Evolutionary conservation across 306 rosid genomes (phyloP), one percentile per base, ranked within the genome.

Genomic region (Corylus heterophylla): DNA sequence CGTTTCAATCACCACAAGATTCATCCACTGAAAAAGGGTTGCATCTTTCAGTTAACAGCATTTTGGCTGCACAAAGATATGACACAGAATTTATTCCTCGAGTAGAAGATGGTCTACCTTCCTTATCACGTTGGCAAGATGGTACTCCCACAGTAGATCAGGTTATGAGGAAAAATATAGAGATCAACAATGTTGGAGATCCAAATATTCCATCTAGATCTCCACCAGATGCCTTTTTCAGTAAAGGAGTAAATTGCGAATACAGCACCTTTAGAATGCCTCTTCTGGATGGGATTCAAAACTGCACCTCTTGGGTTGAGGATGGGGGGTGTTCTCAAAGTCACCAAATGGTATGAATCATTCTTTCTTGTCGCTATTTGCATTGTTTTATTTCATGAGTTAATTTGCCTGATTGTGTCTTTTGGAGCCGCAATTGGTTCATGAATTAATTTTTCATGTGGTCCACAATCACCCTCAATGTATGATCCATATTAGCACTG

Each of bases 21-120:
- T 71, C 76, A 76, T 52, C 80, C 54, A 59, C 79, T 67, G 87
- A 79, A 62, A 86, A 87, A 70, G 91, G 90, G 69, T 81, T 82
- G 81, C 87, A 83, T 80, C 92, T 88, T 91, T 91, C 98, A 78
- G 84, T 90, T 42, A 86, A 90, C 67, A 87, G 82, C 88, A 82
- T 66, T 79, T 64, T 81, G 82, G 82, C 83, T 64, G 63, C 82
- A 63, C 78, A 84, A 54, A 88, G 81, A 84, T 89, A 72, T 86
- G 88, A 78, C 88, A 77, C 69, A 69, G 88, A 82, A 64, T 76
- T 69, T 76, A 74, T 81, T 89, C 89, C 82, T 79, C 91, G 82
- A 79, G 75, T 71, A 52, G 89, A 85, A 80, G 89, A 83, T 75
- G 86, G 74, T 52, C 83, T 69, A 51, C 80, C 86, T 78, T 77